Evolutionary conservation across 345 rosid species (phyloP).

Genomic region (Citrus inodora): DNA sequence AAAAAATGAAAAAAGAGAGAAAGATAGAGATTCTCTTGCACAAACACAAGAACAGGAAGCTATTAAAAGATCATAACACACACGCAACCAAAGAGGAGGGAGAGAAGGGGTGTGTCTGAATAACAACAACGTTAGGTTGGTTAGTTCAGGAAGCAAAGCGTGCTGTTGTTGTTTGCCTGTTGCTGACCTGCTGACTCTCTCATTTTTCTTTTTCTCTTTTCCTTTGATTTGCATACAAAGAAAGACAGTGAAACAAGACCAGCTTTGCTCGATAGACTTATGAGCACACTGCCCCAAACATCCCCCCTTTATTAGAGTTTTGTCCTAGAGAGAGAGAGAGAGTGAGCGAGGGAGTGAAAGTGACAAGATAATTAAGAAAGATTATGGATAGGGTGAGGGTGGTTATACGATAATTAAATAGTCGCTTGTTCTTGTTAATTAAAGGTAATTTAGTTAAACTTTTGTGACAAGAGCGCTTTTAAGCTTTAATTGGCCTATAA

Average conservation of each 20-base stretch:
- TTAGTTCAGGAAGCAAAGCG: slow-evolving; percentile 55
- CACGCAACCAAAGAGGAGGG: slow-evolving; percentile 45
- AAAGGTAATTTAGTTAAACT: background rate
- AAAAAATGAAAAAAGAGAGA: background rate
- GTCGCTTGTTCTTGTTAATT: background rate
- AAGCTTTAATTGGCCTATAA: background rate
- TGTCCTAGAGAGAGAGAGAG: background rate
- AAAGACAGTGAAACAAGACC: background rate
- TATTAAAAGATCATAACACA: slow-evolving; percentile 21
- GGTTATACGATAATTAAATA: background rate
- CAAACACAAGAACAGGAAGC: slow-evolving; percentile 21
- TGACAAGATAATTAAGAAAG: background rate
- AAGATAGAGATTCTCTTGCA: slow-evolving; percentile 25
- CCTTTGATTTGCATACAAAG: background rate
- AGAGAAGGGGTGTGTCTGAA: slow-evolving; percentile 2
- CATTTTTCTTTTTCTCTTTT: background rate
- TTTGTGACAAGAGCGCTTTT: background rate
- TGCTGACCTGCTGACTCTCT: background rate
- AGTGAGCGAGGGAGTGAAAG: background rate
- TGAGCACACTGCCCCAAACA: slow-evolving; percentile 23
- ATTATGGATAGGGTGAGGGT: background rate
- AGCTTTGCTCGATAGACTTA: background rate
- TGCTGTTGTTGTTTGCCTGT: slow-evolving; percentile 28
- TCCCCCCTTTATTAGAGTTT: slow-evolving; percentile 7
- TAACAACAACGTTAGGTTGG: slow-evolving; percentile 40